Base-by-base conservation (phyloP, 192 early-diverging fungal genomes). In the Entomortierella chlamydospora region DNA sequence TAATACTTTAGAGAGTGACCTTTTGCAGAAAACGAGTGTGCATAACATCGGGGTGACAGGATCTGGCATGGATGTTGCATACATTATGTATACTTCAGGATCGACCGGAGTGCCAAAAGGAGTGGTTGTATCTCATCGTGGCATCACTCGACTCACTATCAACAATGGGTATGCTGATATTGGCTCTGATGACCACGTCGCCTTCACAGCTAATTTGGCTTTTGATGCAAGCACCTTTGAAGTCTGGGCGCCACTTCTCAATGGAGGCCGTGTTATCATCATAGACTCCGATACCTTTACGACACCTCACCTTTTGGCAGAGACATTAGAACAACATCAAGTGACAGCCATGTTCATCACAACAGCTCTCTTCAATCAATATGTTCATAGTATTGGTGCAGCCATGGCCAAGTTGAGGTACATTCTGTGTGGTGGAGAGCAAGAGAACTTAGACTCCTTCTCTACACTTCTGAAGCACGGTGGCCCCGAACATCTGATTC, bases 281-380 rank as follows among this genome's bases (percentile, higher is more conserved):
- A 59, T 58, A 26, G 68, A 61, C 45, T 47, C 4, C 23, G 60
- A 59, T 28, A 41, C 47, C 6, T 41, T 33, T 18, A 33, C 50
- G 55, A 55, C 57, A 26, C 47, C 67, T 29, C 42, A 45, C 33
- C 42, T 41, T 49, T 42, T 51, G 2, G 53, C 33, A 3, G 55
- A 33, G 8, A 39, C 26, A 20, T 55, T 68, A n/a, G 67, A 56
- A 1, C 47, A 12, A 13, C 33, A 45, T 34, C 56, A 43, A 34
- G 56, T 54, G 15, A 68, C 34, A 10, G 4, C 57, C 7, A 3
- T 31, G 0, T 3, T 57, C 20, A 1, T 29, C 8, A 34, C 47
- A 0, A 51, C 37, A 56, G 20, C 34, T 39, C 47, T 60, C 45
- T 18, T 69, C 45, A 37, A 60, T 28, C 67, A 59, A 43, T 64